Evolutionary conservation across 805 yeast genomes (phyloP), one percentile per base, ranked within the genome.

Genomic region (Martiniozyma abietophila): DNA sequence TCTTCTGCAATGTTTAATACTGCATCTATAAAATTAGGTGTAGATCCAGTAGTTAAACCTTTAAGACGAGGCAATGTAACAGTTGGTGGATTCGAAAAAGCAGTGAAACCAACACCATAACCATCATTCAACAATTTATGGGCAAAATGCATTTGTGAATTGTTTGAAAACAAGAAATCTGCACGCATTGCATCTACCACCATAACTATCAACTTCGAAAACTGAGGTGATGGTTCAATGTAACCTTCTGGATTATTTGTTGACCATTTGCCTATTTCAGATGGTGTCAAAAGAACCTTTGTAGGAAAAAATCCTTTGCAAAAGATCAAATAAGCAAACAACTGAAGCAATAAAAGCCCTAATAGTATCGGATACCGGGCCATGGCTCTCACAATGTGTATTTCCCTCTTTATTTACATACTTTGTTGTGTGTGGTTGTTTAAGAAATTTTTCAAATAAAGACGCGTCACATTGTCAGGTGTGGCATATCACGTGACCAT

Each of bases 11-110:
- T 82, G 48, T 92, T 92, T 32, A 92, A 64, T 17, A 92, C 84
- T 0, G 97, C 97, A 58, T 92, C 98, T 31, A 92, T 64, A 48
- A 92, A 92, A 49, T 76, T 86, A 0, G 98, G 96, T 0, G 96
- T 79, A 0, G 96, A 81, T 0, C 98, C 98, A 0, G 96, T 85
- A 0, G 96, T 83, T 17, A 88, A 71, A 7, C 95, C 96, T 56
- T 92, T 92, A 33, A 92, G 63, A 39, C 98, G 69, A 0, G 98
- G 98, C 25, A 92, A 62, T 0, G 98, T 92, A 8, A 92, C 98
- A 0, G 98, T 92, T 3, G 98, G 98, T 2, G 98, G 97, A 43
- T 82, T 81, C 1, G 96, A 79, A 53, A 67, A 82, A 0, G 95
- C 95, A 0, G 98, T 92, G 54, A 75, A 88, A 0, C 96, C 96